Evolutionary conservation across 1,284 basidiomycete species (phyloP).

Genomic region (Cryptococcus sp.): DNA sequence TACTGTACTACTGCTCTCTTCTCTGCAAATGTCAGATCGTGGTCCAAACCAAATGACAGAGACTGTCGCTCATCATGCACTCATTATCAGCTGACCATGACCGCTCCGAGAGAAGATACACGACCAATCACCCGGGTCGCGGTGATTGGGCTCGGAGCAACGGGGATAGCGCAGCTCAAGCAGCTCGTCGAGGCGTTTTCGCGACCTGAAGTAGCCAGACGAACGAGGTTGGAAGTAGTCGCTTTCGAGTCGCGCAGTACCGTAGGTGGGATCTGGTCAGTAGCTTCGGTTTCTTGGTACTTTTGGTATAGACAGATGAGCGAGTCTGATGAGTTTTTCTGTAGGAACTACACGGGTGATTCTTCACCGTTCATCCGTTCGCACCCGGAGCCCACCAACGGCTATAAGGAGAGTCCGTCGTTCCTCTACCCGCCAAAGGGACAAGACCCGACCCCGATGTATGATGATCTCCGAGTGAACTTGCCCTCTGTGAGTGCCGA

Average conservation of each 20-base stretch:
- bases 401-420: too few species aligned
- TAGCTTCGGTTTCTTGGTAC: constrained; percentile 9
- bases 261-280: constrained; percentile 51
- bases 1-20: too few species aligned
- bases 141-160: constrained; percentile 55
- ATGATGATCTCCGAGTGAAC: constrained; percentile 51
- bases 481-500: constrained; percentile 42
- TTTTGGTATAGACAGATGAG: background rate
- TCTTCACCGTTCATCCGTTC: background rate
- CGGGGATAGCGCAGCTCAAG: constrained; percentile 52
- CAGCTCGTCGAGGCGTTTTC: constrained; percentile 47
- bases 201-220: constrained; percentile 8
- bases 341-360: background rate
- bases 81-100: too few species aligned
- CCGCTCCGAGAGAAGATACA: too few species aligned
- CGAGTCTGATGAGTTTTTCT: background rate
- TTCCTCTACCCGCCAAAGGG: constrained; percentile 27
- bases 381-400: background rate
- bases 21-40: too few species aligned
- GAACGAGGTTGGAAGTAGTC: constrained; percentile 26
- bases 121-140: constrained; percentile 38
- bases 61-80: too few species aligned
- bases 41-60: too few species aligned
- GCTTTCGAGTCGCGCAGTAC: constrained; percentile 34
- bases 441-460: constrained; percentile 47